Percentiles rank a stretch among this genome's conserved stretches.
Evolutionary conservation across 345 rosid species (phyloP).

Genomic region (Salix exigua): DNA sequence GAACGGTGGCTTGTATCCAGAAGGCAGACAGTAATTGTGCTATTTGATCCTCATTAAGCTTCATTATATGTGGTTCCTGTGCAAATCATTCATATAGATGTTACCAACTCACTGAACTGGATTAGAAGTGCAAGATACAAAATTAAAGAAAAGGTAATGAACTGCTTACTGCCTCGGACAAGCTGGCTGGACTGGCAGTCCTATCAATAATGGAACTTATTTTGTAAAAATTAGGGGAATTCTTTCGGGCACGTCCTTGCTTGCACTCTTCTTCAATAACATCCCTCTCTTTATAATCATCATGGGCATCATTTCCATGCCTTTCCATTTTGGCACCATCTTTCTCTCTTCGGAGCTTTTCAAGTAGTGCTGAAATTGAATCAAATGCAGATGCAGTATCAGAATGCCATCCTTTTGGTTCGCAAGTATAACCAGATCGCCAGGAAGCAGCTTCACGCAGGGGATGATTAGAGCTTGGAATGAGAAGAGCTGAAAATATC

Average conservation of each 20-base stretch:
- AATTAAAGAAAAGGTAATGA: not conserved
- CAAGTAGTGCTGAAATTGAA: conserved; percentile 71
- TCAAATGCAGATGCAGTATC: conserved; percentile 63
- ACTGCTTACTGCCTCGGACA: conserved; percentile 45
- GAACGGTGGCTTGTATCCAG: conserved; percentile 76
- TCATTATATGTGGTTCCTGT: conserved; percentile 70
- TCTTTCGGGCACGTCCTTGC: conserved; percentile 42
- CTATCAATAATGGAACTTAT: conserved; percentile 69
- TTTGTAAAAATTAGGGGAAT: conserved; percentile 59
- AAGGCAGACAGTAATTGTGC: conserved; percentile 78
- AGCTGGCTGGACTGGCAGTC: conserved; percentile 41
- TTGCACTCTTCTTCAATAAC: conserved; percentile 44
- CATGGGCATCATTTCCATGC: conserved; percentile 36
- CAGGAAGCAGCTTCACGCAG: conserved; percentile 52
- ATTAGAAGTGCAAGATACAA: not conserved
- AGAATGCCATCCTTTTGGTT: conserved; percentile 62
- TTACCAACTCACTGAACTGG: not conserved
- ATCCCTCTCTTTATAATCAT: conserved; percentile 45
- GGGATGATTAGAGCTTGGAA: conserved; percentile 51
- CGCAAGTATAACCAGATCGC: conserved; percentile 53
- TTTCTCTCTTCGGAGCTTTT: conserved; percentile 79
- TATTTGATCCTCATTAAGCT: conserved; percentile 83
- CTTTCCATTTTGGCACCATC: conserved; percentile 50
- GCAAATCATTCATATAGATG: conserved; percentile 13
- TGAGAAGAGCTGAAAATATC: conserved; percentile 74